Conservation (phyloP, 345 rosid genomes). For the Salix caprea region DNA sequence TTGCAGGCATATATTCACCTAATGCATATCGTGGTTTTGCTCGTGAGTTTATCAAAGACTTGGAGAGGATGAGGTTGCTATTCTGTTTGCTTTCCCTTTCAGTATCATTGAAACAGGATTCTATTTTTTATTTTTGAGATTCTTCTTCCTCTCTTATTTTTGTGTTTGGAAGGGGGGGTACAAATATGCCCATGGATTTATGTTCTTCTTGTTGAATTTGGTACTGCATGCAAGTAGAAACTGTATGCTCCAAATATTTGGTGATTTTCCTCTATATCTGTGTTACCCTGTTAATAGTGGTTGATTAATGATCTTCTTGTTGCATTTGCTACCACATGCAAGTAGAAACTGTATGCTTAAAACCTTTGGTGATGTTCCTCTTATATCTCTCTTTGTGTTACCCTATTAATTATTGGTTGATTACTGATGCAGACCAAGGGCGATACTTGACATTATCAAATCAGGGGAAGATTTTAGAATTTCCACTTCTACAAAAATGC, state of each 20-base stretch:
- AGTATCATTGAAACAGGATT: background rate
- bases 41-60: constrained; percentile 93
- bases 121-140: background rate
- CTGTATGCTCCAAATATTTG: background rate
- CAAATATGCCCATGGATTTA: background rate
- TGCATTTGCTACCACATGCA: background rate
- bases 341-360: background rate
- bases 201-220: background rate
- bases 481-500: constrained; percentile 77
- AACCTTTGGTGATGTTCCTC: background rate
- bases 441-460: constrained; percentile 78
- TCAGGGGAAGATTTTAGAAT: constrained; percentile 91
- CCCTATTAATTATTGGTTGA: background rate
- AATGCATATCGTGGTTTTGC: constrained; percentile 95
- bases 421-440: constrained; percentile 68
- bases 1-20: constrained; percentile 88
- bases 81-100: background rate
- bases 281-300: background rate
- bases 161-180: background rate
- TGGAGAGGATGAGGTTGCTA: constrained; percentile 80
- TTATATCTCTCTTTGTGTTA: background rate
- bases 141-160: background rate
- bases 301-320: constrained; percentile 1
- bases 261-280: background rate
- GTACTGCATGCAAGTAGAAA: background rate